Conservation (phyloP, 495 filamentous ascomycete species). For the Podospora tetraspora region DNA sequence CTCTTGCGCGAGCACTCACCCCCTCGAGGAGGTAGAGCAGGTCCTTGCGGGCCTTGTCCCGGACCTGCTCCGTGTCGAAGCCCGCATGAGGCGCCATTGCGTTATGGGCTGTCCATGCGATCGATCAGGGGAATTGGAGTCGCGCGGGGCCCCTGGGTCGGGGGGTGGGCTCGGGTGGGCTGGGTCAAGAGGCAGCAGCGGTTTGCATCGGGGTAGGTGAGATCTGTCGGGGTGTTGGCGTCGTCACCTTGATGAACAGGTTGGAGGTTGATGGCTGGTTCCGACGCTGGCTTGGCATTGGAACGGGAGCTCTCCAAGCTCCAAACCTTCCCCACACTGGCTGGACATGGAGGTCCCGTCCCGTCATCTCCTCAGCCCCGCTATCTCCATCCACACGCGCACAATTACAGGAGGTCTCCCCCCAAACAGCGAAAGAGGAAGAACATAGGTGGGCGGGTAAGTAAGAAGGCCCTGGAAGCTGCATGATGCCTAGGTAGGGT, state of each 20-base stretch:
- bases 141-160: background rate
- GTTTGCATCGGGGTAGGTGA: background rate
- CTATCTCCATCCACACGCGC: background rate
- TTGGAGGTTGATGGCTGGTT: background rate
- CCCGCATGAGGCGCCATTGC: slow-evolving; percentile 62
- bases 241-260: background rate
- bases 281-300: background rate
- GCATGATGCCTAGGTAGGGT: background rate
- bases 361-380: background rate
- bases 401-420: background rate
- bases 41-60: slow-evolving; percentile 78
- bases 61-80: slow-evolving; percentile 75
- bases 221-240: background rate
- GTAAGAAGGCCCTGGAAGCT: background rate
- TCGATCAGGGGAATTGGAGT: slow-evolving; percentile 13
- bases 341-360: background rate
- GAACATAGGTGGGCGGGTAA: background rate
- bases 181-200: background rate
- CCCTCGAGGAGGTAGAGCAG: slow-evolving; percentile 82
- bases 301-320: background rate
- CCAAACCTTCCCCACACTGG: background rate
- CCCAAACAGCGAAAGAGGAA: background rate
- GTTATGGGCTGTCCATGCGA: slow-evolving; percentile 42
- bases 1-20: slow-evolving; percentile 59
- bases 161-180: background rate